Conservation (phyloP, 2,329 filamentous ascomycete genomes). For the Grosmannia penicillata region DNA sequence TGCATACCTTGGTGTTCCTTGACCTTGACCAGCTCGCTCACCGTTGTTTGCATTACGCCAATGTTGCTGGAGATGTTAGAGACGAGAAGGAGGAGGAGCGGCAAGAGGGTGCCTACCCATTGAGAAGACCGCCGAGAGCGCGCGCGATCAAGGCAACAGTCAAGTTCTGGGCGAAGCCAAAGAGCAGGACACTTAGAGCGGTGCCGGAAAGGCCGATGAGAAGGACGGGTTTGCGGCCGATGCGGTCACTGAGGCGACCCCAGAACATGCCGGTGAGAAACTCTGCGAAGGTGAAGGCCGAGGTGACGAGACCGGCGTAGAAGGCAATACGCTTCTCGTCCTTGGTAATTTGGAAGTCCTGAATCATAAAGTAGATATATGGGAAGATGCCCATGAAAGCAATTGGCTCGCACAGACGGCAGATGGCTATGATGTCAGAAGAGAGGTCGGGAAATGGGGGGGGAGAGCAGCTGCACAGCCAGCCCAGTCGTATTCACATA, state of each 20-base stretch:
- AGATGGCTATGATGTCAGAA: slow-evolving; percentile 48
- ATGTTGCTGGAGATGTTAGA: slow-evolving; percentile 52
- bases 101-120: slow-evolving; percentile 54
- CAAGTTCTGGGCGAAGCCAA: slow-evolving; percentile 77
- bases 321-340: slow-evolving; percentile 70
- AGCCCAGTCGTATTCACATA: slow-evolving; percentile 9
- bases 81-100: slow-evolving; percentile 5
- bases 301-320: slow-evolving; percentile 92
- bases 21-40: slow-evolving; percentile 81
- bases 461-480: not conserved
- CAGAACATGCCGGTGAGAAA: slow-evolving; percentile 87
- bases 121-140: slow-evolving; percentile 78
- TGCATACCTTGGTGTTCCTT: slow-evolving; percentile 80
- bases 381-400: slow-evolving; percentile 99
- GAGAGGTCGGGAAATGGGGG: not conserved
- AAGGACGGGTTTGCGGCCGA: slow-evolving; percentile 86
- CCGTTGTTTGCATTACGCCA: slow-evolving; percentile 86
- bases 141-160: slow-evolving; percentile 74
- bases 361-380: slow-evolving; percentile 95
- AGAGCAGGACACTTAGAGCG: slow-evolving; percentile 79
- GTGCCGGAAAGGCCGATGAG: slow-evolving; percentile 83
- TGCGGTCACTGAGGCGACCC: slow-evolving; percentile 80
- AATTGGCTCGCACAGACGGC: slow-evolving; percentile 94
- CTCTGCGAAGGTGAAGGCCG: slow-evolving; percentile 89
- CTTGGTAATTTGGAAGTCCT: slow-evolving; percentile 74